Conservation (phyloP, 768 basidiomycete genomes). For the Austroboletus eburneus region DNA sequence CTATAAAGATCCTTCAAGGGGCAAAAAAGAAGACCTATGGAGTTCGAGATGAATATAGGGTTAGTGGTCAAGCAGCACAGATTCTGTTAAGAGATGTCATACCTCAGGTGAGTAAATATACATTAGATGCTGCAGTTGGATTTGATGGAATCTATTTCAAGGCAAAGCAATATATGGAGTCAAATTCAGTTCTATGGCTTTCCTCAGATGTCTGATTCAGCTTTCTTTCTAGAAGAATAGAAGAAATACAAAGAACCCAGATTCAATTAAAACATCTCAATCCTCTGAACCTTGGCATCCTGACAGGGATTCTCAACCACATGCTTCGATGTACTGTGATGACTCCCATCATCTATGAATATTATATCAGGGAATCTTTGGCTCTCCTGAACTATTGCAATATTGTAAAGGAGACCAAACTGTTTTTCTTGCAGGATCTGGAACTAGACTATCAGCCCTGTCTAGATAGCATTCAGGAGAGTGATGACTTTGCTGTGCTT, state of each 20-base stretch:
- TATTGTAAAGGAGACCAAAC: not conserved
- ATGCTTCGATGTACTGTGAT: not conserved
- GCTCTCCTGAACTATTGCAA: not conserved
- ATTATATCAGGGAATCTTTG: slow-evolving; percentile 3
- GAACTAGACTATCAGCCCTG: not conserved
- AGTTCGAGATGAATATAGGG: slow-evolving; percentile 1
- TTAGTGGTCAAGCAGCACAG: not conserved
- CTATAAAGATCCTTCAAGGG: not conserved
- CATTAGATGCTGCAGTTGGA: not conserved
- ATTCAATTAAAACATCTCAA: not conserved
- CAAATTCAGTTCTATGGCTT: slow-evolving; percentile 1
- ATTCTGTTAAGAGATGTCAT: not conserved
- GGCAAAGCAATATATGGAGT: slow-evolving; percentile 1
- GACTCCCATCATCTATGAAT: slow-evolving; percentile 4
- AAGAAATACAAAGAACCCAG: slow-evolving; percentile 3
- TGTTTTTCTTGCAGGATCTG: not conserved
- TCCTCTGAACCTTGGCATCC: slow-evolving; percentile 8
- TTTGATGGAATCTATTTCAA: not conserved
- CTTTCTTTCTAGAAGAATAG: not conserved
- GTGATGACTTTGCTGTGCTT: not conserved
- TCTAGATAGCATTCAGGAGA: not conserved
- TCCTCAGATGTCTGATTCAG: slow-evolving; percentile 3
- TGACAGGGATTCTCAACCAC: slow-evolving; percentile 7
- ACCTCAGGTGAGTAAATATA: not conserved
- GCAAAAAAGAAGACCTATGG: not conserved